Evolutionary conservation across 495 filamentous ascomycete genomes (phyloP).

Genomic region (Usnea hakonensis): DNA sequence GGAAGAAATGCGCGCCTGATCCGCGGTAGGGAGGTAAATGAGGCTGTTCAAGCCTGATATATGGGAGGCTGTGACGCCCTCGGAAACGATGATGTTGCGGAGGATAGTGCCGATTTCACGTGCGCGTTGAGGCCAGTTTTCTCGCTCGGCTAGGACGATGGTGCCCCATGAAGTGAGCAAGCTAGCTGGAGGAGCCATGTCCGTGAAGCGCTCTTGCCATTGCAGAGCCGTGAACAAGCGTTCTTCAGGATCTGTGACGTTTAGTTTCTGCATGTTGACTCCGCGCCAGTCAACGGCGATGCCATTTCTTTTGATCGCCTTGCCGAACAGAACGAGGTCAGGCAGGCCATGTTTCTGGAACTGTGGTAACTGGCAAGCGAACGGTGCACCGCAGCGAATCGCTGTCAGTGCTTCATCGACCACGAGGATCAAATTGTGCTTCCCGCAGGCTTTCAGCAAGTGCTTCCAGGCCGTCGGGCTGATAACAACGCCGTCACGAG

Average conservation of each 20-base stretch:
- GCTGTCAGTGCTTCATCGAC: conserved; percentile 26
- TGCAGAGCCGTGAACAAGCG: conserved; percentile 16
- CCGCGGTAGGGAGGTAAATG: neutral
- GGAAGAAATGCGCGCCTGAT: neutral
- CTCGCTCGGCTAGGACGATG: conserved; percentile 4
- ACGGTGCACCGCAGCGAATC: conserved; percentile 25
- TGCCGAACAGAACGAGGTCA: conserved; percentile 26
- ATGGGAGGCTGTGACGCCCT: neutral
- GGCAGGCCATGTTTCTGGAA: conserved; percentile 18
- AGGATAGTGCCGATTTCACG: conserved; percentile 5
- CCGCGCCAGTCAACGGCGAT: conserved; percentile 24
- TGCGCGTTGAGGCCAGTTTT: conserved; percentile 10
- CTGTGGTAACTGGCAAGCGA: conserved; percentile 23
- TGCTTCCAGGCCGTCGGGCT: conserved; percentile 2
- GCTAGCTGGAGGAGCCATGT: conserved; percentile 12
- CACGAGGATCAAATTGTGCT: conserved; percentile 19
- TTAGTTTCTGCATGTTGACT: conserved; percentile 19
- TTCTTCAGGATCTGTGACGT: conserved; percentile 10
- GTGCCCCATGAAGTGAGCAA: conserved; percentile 17
- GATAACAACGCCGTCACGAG: conserved; percentile 7
- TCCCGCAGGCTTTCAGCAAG: conserved; percentile 15
- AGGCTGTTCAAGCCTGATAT: conserved; percentile 8
- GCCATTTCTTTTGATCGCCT: conserved; percentile 23
- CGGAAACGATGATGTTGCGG: neutral
- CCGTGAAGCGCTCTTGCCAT: conserved; percentile 21